These are phyloP conservation scores for Colletotrichum liaoningense DNA, from an alignment of 2,329 filamentous ascomycete genomes.

Conservation along the genomic window DNA sequence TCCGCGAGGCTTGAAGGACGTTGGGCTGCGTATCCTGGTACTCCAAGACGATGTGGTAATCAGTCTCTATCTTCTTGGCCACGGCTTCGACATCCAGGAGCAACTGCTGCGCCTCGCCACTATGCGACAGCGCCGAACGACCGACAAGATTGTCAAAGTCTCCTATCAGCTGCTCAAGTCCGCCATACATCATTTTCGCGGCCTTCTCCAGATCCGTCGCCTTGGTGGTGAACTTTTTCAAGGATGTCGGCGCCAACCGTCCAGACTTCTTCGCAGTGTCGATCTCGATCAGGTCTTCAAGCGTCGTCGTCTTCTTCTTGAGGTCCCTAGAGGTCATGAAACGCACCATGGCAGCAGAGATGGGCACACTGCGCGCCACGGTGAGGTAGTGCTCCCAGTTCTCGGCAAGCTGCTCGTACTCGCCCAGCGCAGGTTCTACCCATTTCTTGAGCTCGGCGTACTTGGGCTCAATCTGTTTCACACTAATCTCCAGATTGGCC, in stretches of 20 bases:
- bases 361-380: conserved; percentile 72
- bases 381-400: conserved; percentile 77
- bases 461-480: conserved; percentile 78
- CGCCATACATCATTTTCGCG: conserved; percentile 69
- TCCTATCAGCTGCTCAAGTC: conserved; percentile 70
- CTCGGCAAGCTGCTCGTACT: conserved; percentile 72
- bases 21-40: conserved; percentile 74
- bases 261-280: conserved; percentile 80
- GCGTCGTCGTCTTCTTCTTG: conserved; percentile 63
- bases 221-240: conserved; percentile 69
- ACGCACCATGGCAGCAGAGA: conserved; percentile 73
- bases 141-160: conserved; percentile 70
- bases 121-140: conserved; percentile 67
- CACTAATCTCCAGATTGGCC: conserved; percentile 82
- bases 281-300: conserved; percentile 82
- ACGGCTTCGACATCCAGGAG: conserved; percentile 88
- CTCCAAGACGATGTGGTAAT: conserved; percentile 81
- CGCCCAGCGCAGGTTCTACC: conserved; percentile 74
- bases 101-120: conserved; percentile 74
- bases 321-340: conserved; percentile 68
- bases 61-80: conserved; percentile 86
- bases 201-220: conserved; percentile 71
- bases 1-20: conserved; percentile 71
- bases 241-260: conserved; percentile 68
- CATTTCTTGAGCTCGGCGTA: conserved; percentile 78